phyloP scores from a whole-genome alignment of 1,284 basidiomycete genomes.

The Agaricales sp. region DNA sequence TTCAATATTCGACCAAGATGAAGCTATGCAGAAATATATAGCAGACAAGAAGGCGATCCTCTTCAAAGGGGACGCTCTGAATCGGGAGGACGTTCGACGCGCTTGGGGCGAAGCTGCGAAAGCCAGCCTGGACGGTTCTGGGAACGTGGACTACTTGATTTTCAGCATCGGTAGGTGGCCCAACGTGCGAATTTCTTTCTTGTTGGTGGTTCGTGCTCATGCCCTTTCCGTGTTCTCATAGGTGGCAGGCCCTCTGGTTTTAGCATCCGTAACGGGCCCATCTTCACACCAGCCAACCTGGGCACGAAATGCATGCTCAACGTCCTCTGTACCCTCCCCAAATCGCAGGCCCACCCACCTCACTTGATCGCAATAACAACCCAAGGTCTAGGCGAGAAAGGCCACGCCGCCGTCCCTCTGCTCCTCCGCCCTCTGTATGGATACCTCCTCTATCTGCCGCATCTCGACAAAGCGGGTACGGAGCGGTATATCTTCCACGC shows the following conservation, averaged over 20 bases:
- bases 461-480: constrained; percentile 45
- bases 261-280: constrained; percentile 28
- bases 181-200: too few relatives aligned
- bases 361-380: constrained; percentile 44
- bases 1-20: constrained; percentile 31
- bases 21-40: constrained; percentile 29
- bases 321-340: constrained; percentile 18
- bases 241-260: constrained; percentile 30
- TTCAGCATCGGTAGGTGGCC: constrained; percentile 28
- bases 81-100: constrained; percentile 27
- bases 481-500: constrained; percentile 39
- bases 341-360: constrained; percentile 20
- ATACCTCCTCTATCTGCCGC: constrained; percentile 29
- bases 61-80: constrained; percentile 37
- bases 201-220: too few relatives aligned
- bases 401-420: constrained; percentile 36
- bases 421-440: constrained; percentile 36
- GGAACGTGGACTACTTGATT: constrained; percentile 22
- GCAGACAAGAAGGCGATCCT: constrained; percentile 29
- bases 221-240: too few relatives aligned
- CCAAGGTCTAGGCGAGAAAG: constrained; percentile 34
- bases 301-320: constrained; percentile 40
- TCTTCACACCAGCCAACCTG: constrained; percentile 36
- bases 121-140: constrained; percentile 6
- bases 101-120: constrained; percentile 30